Evolutionary conservation across 177 flowering plant genomes (phyloP), one percentile per base, ranked within the genome.

Genomic region (Telopea speciosissima): DNA sequence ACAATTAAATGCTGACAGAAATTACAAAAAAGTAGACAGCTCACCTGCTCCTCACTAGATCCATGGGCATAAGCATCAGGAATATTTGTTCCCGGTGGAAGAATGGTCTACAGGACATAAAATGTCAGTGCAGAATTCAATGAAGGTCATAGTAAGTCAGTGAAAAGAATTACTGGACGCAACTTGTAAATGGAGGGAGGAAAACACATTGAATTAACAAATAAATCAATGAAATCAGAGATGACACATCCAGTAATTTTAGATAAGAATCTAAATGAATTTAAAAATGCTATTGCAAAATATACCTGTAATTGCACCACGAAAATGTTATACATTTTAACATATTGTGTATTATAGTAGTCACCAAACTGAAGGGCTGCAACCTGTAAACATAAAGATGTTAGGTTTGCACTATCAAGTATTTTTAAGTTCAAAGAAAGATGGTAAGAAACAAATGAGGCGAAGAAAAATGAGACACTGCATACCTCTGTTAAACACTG

Each of bases 401-500:
- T 23, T 70, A 49, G 63, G 64, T 36, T 33, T 49, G 28, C 24
- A 49, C 12, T 8, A 23, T 8, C 54, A 24, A 70, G 71, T 67
- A 52, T n/a, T 54, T 60, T 13, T 8, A 61, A 70, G 40, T 54
- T 60, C 8, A 12, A 61, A 70, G 26, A 21, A 62, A 65, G 36
- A 60, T 58, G 24, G 13, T 8, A 62, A 63, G 56, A 62, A n/a
- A 7, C 24, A 69, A 36, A 36, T 36, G 40, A 36, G 8, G 40
- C 0, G 3, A 8, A 1, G 40, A 33, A 12, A n/a, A 45, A 62
- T 4, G 28, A 59, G 66, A 68, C 23, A 63, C 17, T 24, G 58
- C 31, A 31, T 77, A 91, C 99, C 96, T 95, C 99, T n/a, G 96
- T 90, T 62, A 95, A 83, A 78, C 98, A 93, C 72, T 95, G 97